phyloP scores from a whole-genome alignment of 345 rosid genomes.

The Gossypium sturtianum region DNA sequence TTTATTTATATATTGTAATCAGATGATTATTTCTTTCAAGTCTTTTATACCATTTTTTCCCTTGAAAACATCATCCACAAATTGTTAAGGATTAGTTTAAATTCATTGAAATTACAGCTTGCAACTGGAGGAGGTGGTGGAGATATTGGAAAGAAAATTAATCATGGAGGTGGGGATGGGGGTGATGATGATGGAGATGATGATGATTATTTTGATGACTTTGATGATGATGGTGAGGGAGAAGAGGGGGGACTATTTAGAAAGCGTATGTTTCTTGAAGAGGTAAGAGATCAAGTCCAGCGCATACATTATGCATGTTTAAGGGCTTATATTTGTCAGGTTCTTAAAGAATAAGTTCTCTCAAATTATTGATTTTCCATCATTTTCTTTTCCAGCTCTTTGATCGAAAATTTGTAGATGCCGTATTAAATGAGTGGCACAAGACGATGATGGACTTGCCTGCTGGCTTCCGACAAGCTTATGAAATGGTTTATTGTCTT shows the following conservation, averaged over 20 bases:
- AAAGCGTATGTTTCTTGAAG: constrained; percentile 68
- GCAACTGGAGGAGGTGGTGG: constrained; percentile 91
- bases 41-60: background rate
- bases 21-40: background rate
- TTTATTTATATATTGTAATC: background rate
- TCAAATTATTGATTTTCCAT: constrained; percentile 1
- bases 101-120: constrained; percentile 44
- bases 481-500: constrained; percentile 67
- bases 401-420: constrained; percentile 84
- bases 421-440: constrained; percentile 94
- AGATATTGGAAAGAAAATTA: constrained; percentile 78
- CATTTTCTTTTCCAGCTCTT: constrained; percentile 54
- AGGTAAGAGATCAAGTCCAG: constrained; percentile 40
- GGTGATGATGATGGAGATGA: constrained; percentile 94
- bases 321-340: background rate
- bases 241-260: constrained; percentile 89
- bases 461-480: constrained; percentile 95
- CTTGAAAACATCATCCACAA: background rate
- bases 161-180: constrained; percentile 90
- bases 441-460: constrained; percentile 93
- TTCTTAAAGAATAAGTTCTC: background rate
- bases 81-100: constrained; percentile 7
- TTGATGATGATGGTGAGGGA: constrained; percentile 85
- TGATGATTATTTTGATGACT: constrained; percentile 88
- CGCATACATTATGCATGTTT: background rate